Evolutionary conservation across 257 asterid genomes (phyloP), one percentile per base, ranked within the genome.

Genomic region (Hygrophila difformis): DNA sequence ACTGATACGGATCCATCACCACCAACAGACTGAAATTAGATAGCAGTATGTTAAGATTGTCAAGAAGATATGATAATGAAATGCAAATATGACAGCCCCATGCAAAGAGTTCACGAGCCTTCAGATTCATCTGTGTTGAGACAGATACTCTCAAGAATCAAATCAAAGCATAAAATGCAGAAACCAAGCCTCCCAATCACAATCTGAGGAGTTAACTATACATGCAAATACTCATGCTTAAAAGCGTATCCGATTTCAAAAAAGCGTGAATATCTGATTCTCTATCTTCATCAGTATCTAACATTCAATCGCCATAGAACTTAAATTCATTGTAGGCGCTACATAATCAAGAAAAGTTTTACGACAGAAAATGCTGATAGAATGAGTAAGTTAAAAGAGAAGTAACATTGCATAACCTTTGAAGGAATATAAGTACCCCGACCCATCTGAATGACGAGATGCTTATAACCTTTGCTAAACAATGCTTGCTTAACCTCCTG

Each of bases 361-460:
- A n/a, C n/a, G n/a, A n/a, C n/a, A n/a, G n/a, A n/a, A n/a, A n/a
- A n/a, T n/a, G n/a, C n/a, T n/a, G n/a, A n/a, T n/a, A n/a, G n/a
- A n/a, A n/a, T n/a, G n/a, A 31, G 37, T 31, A 3, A 31, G 12
- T 31, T 1, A 31, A 4, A 10, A 3, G 12, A 1, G 2, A 5
- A 31, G 1, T 31, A 31, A 8, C 31, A 24, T 24, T 12, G 9
- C 5, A 9, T 66, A 70, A 91, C 96, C 94, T 73, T 82, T 0
- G 75, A 41, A 12, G 95, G 96, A 37, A 67, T 60, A 69, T 73
- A 82, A 8, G 89, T 59, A 11, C 99, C 99, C n/a, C 99, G 93
- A 0, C 99, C 99, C 84, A 86, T 82, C 59, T 91, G 99, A 72
- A 91, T 78, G 52, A 78, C 56, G 33, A 91, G 87, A 39, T 80